Conservation (phyloP, 83 land plant genomes). For the Thuja plicata region DNA sequence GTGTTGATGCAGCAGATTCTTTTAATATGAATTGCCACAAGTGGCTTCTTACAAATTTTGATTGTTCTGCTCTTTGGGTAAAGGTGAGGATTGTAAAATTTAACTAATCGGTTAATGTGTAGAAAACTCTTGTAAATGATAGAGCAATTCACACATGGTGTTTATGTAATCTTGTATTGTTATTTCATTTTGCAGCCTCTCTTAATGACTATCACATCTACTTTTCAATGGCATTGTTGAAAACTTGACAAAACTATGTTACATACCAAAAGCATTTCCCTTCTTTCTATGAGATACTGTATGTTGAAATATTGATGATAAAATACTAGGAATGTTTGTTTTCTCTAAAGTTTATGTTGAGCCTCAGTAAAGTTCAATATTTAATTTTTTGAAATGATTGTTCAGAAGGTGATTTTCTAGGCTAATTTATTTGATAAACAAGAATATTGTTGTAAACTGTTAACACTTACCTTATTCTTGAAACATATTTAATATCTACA, state of each 20-base stretch:
- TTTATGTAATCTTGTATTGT: not conserved
- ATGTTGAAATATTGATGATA: not conserved
- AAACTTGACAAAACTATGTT: not conserved
- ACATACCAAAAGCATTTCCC: not conserved
- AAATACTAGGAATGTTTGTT: not conserved
- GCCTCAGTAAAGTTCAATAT: not conserved
- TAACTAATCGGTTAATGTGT: not conserved
- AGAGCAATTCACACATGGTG: not conserved
- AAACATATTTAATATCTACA: not conserved
- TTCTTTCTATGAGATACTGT: not conserved
- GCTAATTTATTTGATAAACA: not conserved
- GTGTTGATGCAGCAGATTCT: slow-evolving; percentile 90
- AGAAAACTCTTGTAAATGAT: not conserved
- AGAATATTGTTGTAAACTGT: not conserved
- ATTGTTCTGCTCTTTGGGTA: slow-evolving; percentile 86
- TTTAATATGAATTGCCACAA: slow-evolving; percentile 91
- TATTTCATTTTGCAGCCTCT: not conserved
- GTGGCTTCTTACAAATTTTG: slow-evolving; percentile 93
- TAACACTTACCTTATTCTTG: not conserved
- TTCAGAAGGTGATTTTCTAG: not conserved
- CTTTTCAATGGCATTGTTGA: not conserved
- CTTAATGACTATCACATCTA: not conserved
- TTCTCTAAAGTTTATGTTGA: not conserved
- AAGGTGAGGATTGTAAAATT: slow-evolving; percentile 51
- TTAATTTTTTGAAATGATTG: not conserved